These are phyloP conservation scores for Nothomitra cinnamomea DNA, from an alignment of 2,329 filamentous ascomycete species.

Conservation along the genomic window DNA sequence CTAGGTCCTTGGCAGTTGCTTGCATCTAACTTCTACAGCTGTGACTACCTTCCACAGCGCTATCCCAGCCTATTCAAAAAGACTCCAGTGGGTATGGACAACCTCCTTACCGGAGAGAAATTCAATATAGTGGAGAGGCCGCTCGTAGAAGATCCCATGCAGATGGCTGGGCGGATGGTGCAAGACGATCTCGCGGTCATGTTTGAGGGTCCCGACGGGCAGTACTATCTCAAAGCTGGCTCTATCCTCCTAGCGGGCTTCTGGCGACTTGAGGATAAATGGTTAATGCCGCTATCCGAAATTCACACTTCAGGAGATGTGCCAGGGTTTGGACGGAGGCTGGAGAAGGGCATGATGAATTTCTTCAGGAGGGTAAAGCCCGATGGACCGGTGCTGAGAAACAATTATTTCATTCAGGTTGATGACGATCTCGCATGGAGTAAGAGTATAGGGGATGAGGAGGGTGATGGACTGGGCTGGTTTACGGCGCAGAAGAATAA, in stretches of 20 bases:
- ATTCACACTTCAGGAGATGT: conserved; percentile 69
- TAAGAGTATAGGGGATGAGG: conserved; percentile 56
- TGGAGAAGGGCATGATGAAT: conserved; percentile 64
- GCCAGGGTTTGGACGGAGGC: conserved; percentile 50
- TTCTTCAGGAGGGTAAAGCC: conserved; percentile 60
- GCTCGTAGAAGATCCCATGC: conserved; percentile 62
- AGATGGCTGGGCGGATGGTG: conserved; percentile 50
- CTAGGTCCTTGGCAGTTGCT: not conserved
- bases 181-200: conserved; percentile 78
- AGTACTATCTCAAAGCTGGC: conserved; percentile 67
- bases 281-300: conserved; percentile 59
- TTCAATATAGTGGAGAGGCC: conserved; percentile 51
- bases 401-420: conserved; percentile 82
- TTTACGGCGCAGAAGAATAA: conserved; percentile 58
- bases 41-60: conserved; percentile 51
- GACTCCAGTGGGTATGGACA: conserved; percentile 49
- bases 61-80: conserved; percentile 55
- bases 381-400: conserved; percentile 47
- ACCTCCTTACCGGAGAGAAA: conserved; percentile 51
- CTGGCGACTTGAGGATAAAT: conserved; percentile 69
- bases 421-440: conserved; percentile 66
- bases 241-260: conserved; percentile 64
- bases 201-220: conserved; percentile 57
- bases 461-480: conserved; percentile 49
- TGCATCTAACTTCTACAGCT: conserved; percentile 14